phyloP scores from a whole-genome alignment of 441 rosid species.

The Euphorbia celastroides region DNA sequence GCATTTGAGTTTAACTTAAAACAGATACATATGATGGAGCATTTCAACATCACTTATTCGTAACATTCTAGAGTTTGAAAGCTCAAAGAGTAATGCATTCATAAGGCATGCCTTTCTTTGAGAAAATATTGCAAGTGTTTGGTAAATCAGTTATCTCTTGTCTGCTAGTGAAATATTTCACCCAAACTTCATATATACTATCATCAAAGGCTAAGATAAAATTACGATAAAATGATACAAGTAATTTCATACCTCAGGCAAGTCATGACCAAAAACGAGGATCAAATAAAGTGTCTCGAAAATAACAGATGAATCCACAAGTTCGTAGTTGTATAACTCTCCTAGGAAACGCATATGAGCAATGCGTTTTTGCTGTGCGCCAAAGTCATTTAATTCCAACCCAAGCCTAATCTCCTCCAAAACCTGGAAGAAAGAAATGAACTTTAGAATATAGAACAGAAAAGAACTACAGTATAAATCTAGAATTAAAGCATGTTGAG shows the following conservation, averaged over 20 bases:
- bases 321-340: slow-evolving; percentile 97
- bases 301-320: slow-evolving; percentile 93
- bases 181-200: slow-evolving; percentile 1
- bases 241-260: slow-evolving; percentile 59
- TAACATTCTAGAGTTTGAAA: neutral
- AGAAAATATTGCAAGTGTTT: neutral
- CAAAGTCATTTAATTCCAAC: slow-evolving; percentile 88
- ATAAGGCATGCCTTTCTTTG: neutral
- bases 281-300: slow-evolving; percentile 89
- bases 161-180: neutral
- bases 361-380: slow-evolving; percentile 96
- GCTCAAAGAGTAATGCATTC: neutral
- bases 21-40: neutral
- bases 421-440: slow-evolving; percentile 46
- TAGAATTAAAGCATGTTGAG: neutral
- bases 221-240: neutral
- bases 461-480: neutral
- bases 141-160: neutral
- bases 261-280: slow-evolving; percentile 75
- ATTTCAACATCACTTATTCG: neutral
- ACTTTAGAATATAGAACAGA: slow-evolving; percentile 7
- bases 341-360: slow-evolving; percentile 97
- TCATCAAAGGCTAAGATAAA: neutral
- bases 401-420: slow-evolving; percentile 98
- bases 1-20: neutral